Evolutionary conservation across 2,329 filamentous ascomycete genomes (phyloP).

Genomic region (Fusarium palustre): DNA sequence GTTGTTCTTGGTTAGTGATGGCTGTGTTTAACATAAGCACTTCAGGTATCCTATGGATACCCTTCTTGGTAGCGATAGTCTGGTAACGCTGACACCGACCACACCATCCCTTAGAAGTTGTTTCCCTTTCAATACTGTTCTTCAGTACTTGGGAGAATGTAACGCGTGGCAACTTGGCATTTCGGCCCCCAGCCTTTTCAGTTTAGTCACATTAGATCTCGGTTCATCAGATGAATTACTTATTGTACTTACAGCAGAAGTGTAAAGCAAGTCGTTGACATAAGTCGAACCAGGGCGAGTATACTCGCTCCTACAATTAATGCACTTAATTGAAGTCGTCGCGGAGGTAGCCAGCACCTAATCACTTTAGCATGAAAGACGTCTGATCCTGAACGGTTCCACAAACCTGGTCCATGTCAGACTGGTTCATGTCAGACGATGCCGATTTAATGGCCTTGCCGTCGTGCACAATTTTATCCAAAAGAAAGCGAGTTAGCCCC

Average conservation of each 20-base stretch:
- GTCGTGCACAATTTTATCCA: slow-evolving; percentile 83
- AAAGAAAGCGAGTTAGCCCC: slow-evolving; percentile 83
- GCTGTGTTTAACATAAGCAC: slow-evolving; percentile 92
- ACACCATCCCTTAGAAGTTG: slow-evolving; percentile 92
- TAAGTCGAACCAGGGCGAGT: slow-evolving; percentile 81
- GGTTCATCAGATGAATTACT: neutral
- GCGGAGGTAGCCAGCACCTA: slow-evolving; percentile 75
- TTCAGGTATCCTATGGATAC: slow-evolving; percentile 81
- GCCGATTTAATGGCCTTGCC: slow-evolving; percentile 74
- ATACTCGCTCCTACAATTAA: slow-evolving; percentile 88
- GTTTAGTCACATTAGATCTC: slow-evolving; percentile 45
- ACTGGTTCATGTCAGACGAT: slow-evolving; percentile 75
- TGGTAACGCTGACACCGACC: slow-evolving; percentile 91
- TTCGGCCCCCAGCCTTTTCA: slow-evolving; percentile 59
- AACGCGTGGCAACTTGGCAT: slow-evolving; percentile 64
- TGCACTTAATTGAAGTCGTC: slow-evolving; percentile 81
- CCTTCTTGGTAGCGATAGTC: slow-evolving; percentile 85
- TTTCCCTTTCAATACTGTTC: slow-evolving; percentile 88
- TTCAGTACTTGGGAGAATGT: slow-evolving; percentile 95
- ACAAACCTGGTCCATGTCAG: slow-evolving; percentile 72
- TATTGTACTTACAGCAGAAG: slow-evolving; percentile 54
- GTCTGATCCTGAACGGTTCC: neutral
- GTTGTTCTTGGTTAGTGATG: slow-evolving; percentile 76
- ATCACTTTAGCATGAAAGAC: neutral
- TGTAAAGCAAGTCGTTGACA: slow-evolving; percentile 89